phyloP scores from a whole-genome alignment of 2,329 filamentous ascomycete species.

The Verticillium longisporum region DNA sequence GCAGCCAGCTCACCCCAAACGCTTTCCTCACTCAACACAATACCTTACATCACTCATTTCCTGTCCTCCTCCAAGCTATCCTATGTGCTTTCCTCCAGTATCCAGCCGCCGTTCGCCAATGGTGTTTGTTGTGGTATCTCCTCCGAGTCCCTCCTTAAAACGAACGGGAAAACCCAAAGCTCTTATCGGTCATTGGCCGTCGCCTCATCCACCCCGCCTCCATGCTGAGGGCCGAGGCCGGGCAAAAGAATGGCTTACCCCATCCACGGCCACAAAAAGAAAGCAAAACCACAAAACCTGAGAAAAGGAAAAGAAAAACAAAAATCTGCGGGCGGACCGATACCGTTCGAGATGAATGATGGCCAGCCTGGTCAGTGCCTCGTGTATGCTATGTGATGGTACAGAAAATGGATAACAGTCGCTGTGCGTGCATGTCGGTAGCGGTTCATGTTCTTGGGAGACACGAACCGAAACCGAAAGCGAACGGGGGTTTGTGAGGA shows the following conservation, averaged over 20 bases:
- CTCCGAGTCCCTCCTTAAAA: conserved; percentile 6
- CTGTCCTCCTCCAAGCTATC: background rate
- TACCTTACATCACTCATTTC: background rate
- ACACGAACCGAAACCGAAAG: too few relatives aligned
- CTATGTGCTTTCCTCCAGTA: background rate
- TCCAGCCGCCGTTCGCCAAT: background rate
- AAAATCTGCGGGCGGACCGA: background rate
- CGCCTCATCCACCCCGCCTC: background rate
- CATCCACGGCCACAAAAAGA: background rate
- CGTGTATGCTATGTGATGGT: background rate
- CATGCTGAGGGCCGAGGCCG: background rate
- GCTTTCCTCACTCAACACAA: background rate
- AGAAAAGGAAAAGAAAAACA: background rate
- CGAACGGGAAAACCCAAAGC: background rate
- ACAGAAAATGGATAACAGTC: background rate
- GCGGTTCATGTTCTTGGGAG: too few relatives aligned
- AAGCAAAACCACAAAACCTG: too few relatives aligned
- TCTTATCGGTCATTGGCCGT: background rate
- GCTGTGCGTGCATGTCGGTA: background rate
- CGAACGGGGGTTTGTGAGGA: too few relatives aligned
- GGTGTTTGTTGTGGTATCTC: conserved; percentile 7
- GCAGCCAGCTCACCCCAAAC: background rate
- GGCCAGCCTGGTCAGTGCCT: background rate
- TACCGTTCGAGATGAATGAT: background rate
- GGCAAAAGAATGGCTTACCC: too few relatives aligned